These are phyloP conservation scores for Elaphomyces granulatus DNA, from an alignment of 495 filamentous ascomycete species.

Conservation along the genomic window DNA sequence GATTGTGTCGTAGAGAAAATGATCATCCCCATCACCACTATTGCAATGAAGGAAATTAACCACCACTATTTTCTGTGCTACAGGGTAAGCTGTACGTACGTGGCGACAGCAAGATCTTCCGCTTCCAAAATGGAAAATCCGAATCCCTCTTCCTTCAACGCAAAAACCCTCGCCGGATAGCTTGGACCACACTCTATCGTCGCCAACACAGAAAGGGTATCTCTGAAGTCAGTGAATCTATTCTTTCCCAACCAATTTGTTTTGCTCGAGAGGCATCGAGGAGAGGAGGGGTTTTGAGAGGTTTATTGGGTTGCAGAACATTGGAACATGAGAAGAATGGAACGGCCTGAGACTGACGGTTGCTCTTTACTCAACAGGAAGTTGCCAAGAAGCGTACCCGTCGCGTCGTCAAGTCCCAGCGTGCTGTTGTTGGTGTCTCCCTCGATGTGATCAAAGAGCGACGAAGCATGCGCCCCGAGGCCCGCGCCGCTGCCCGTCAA, in stretches of 20 bases:
- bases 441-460: constrained; percentile 99
- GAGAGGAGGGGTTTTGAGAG: too few species aligned
- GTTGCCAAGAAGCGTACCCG: constrained; percentile 98
- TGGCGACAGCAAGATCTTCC: constrained; percentile 99
- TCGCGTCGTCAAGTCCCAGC: constrained; percentile 95
- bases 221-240: constrained; percentile 73
- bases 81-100: constrained; percentile 98
- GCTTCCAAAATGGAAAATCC: constrained; percentile 99
- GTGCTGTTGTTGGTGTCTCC: constrained; percentile 95
- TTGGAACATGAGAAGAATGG: too few species aligned
- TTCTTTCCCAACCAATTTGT: too few species aligned
- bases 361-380: constrained; percentile 80
- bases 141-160: constrained; percentile 99
- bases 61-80: constrained; percentile 5
- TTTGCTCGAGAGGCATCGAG: too few species aligned
- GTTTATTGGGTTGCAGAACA: too few species aligned
- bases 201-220: constrained; percentile 99
- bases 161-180: constrained; percentile 99
- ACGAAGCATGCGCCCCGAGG: constrained; percentile 82
- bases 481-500: constrained; percentile 77
- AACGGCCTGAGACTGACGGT: too few species aligned
- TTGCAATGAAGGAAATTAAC: constrained; percentile 1
- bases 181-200: constrained; percentile 95
- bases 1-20: neutral
- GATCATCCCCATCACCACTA: neutral